phyloP scores from a whole-genome alignment of 495 filamentous ascomycete species.

The Trichoderma gamsii region DNA sequence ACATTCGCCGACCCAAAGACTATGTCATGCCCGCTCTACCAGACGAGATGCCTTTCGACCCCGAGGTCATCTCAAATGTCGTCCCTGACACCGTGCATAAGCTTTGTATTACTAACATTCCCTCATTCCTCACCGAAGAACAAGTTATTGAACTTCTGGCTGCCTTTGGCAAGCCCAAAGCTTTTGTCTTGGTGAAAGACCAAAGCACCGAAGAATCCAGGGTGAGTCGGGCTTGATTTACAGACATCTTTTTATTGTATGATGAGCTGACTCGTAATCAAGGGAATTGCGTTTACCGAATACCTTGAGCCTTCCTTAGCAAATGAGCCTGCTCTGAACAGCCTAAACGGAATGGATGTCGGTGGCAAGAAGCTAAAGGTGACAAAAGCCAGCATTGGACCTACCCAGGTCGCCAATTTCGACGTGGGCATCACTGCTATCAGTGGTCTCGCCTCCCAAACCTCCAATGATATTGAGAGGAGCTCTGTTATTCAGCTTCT shows the following conservation, averaged over 20 bases:
- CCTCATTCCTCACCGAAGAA: constrained; percentile 78
- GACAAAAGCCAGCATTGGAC: constrained; percentile 81
- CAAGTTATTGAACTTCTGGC: constrained; percentile 84
- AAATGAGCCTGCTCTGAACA: constrained; percentile 83
- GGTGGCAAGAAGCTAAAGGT: constrained; percentile 83
- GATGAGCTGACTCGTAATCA: constrained; percentile 21
- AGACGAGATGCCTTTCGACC: constrained; percentile 71
- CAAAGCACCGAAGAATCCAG: constrained; percentile 76
- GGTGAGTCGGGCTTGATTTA: constrained; percentile 47
- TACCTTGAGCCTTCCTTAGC: constrained; percentile 65
- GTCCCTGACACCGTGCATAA: constrained; percentile 93
- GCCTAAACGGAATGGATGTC: constrained; percentile 85
- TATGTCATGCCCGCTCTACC: constrained; percentile 84
- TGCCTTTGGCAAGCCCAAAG: constrained; percentile 87
- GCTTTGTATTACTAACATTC: constrained; percentile 85
- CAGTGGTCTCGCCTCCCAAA: constrained; percentile 96
- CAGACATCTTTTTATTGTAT: constrained; percentile 1
- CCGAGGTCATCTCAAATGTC: constrained; percentile 68
- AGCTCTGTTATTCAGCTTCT: constrained; percentile 81
- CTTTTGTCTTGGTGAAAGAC: constrained; percentile 89
- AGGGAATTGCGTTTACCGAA: constrained; percentile 98
- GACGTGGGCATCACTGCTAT: constrained; percentile 98
- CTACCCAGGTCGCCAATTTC: constrained; percentile 78
- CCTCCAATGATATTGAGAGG: constrained; percentile 65
- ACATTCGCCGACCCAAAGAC: constrained; percentile 88